phyloP scores from a whole-genome alignment of 164 flowering plant genomes.

The Vitis labrusca region DNA sequence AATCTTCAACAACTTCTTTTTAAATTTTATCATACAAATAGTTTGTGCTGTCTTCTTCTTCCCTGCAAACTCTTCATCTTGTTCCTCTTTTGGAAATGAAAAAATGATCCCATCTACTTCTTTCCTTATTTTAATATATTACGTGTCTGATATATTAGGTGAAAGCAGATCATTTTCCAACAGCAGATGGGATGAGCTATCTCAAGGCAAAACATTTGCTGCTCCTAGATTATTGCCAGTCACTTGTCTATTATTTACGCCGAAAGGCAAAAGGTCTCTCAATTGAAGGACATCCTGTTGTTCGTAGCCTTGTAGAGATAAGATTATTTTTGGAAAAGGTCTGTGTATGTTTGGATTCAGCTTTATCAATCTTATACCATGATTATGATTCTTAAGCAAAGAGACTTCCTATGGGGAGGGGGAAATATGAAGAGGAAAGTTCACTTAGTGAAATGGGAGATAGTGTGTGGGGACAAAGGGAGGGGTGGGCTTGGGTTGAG shows the following conservation, averaged over 20 bases:
- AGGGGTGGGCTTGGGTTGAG: no score
- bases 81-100: no score
- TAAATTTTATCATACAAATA: no score
- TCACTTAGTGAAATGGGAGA: no score
- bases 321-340: conserved; percentile 93
- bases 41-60: no score
- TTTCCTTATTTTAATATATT: neutral
- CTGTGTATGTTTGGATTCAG: conserved; percentile 1
- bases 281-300: conserved; percentile 85
- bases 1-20: no score
- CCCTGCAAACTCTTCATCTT: no score
- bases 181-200: conserved; percentile 86
- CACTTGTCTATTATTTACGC: conserved; percentile 79
- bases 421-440: no score
- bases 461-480: no score
- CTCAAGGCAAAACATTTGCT: conserved; percentile 87
- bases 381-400: neutral
- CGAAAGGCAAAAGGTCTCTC: conserved; percentile 83
- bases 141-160: conserved; percentile 41
- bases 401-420: no score
- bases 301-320: conserved; percentile 76
- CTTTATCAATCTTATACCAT: neutral
- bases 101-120: no score
- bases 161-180: conserved; percentile 63
- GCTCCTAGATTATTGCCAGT: conserved; percentile 83